Evolutionary conservation across 2,329 filamentous ascomycete genomes (phyloP).

Genomic region (Cladophialophora psammophila): DNA sequence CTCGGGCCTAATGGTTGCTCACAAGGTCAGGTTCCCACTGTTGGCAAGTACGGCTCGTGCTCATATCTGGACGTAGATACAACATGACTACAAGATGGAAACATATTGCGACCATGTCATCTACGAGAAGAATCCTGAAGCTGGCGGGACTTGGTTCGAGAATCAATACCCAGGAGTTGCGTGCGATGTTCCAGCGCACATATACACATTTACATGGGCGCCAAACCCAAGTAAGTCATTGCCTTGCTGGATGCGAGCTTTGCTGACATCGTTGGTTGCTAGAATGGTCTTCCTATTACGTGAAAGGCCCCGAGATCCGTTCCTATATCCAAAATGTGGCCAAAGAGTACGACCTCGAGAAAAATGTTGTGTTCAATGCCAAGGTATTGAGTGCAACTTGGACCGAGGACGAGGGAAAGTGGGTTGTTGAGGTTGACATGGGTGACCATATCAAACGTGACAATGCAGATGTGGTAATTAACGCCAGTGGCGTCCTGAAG

Average conservation of each 20-base stretch:
- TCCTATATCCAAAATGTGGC: constrained; percentile 25
- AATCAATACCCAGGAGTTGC: constrained; percentile 43
- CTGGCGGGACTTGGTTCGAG: constrained; percentile 44
- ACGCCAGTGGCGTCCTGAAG: too few species aligned
- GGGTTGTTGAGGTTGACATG: constrained; percentile 41
- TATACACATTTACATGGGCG: constrained; percentile 13
- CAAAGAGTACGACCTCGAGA: constrained; percentile 52
- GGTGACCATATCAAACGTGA: too few species aligned
- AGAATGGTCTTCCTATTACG: constrained; percentile 29
- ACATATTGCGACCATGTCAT: constrained; percentile 34
- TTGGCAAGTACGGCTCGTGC: too few species aligned
- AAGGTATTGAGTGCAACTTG: constrained; percentile 61
- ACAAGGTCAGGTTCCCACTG: too few species aligned
- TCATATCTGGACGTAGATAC: too few species aligned
- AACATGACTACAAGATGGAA: constrained; percentile 43
- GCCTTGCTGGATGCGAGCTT: too few species aligned
- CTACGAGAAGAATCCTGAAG: constrained; percentile 41
- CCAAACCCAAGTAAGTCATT: too few species aligned
- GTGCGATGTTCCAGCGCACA: constrained; percentile 29
- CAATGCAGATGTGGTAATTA: too few species aligned
- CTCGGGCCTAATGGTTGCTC: constrained; percentile 49
- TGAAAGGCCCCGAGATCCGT: constrained; percentile 28
- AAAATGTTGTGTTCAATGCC: constrained; percentile 65
- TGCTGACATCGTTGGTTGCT: too few species aligned
- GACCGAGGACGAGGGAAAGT: constrained; percentile 54